These are phyloP conservation scores for Candida albicans DNA, from an alignment of 1,139 yeast genomes.

Conservation along the genomic window DNA sequence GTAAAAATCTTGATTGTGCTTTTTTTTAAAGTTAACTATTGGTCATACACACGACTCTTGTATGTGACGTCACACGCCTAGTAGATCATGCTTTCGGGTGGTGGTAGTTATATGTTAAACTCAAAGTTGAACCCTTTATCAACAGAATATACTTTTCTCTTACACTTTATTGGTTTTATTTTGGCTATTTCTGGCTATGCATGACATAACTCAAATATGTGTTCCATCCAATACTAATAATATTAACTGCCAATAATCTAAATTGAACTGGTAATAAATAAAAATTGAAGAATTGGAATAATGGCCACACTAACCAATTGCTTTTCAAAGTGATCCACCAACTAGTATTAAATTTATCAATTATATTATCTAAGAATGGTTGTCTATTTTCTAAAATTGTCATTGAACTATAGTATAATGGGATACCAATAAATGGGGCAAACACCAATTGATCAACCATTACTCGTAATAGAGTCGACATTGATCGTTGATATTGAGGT, in stretches of 20 bases:
- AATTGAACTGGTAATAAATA: conserved; percentile 67
- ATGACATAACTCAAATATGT: conserved; percentile 59
- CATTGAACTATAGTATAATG: conserved; percentile 68
- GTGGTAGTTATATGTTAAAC: too few relatives aligned
- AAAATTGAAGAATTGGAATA: conserved; percentile 73
- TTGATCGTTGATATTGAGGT: conserved; percentile 8
- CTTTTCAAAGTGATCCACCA: conserved; percentile 63
- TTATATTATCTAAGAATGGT: conserved; percentile 27
- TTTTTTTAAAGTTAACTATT: too few relatives aligned
- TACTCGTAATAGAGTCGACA: conserved; percentile 47
- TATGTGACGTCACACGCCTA: too few relatives aligned
- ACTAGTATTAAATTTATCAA: conserved; percentile 42
- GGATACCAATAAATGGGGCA: conserved; percentile 72
- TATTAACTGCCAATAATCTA: conserved; percentile 67
- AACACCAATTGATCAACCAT: conserved; percentile 70
- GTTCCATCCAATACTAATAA: conserved; percentile 83
- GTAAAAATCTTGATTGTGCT: too few relatives aligned
- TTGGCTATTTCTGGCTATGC: conserved; percentile 11
- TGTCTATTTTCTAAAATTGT: conserved; percentile 54
- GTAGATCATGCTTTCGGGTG: too few relatives aligned
- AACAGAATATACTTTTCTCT: too few relatives aligned
- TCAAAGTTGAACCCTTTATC: too few relatives aligned
- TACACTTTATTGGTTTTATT: too few relatives aligned
- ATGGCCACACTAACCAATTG: conserved; percentile 90
- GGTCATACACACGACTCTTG: too few relatives aligned